Conservation (phyloP, 257 asterid species). For the Osmanthus fragrans region DNA sequence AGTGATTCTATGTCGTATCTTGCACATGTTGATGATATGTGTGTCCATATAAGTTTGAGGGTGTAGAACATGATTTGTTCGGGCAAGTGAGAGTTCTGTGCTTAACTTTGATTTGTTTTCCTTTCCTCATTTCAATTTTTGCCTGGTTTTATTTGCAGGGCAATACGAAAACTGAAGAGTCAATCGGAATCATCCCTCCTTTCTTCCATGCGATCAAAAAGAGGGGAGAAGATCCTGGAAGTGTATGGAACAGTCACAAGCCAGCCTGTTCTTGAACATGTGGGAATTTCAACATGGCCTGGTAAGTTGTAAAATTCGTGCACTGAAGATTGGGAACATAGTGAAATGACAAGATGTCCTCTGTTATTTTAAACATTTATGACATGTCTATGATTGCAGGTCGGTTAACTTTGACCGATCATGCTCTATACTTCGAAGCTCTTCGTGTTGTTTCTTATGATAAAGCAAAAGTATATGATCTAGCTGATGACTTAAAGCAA, state of each 20-base stretch:
- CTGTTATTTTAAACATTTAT: conserved; percentile 6
- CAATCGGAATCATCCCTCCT: conserved; percentile 87
- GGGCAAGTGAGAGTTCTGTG: not conserved
- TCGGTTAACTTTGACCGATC: conserved; percentile 83
- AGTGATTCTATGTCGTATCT: not conserved
- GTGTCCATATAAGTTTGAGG: not conserved
- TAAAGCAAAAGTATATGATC: conserved; percentile 84
- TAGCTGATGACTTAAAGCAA: conserved; percentile 87
- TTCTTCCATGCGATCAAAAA: conserved; percentile 55
- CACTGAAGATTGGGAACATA: conserved; percentile 2
- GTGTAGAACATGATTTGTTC: not conserved
- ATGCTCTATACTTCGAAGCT: conserved; percentile 92
- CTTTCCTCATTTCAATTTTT: not conserved
- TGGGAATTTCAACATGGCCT: conserved; percentile 90
- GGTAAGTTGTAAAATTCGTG: conserved; percentile 47
- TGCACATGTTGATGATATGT: not conserved
- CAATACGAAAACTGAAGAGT: conserved; percentile 56
- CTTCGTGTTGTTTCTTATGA: conserved; percentile 89
- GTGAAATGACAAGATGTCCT: not conserved
- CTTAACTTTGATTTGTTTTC: not conserved
- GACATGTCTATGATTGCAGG: conserved; percentile 58
- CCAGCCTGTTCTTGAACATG: conserved; percentile 97
- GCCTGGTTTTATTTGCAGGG: conserved; percentile 42
- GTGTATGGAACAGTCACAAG: conserved; percentile 88
- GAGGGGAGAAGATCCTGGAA: conserved; percentile 84